Conservation (phyloP, 2,329 filamentous ascomycete species). For the Pyricularia sp. region DNA sequence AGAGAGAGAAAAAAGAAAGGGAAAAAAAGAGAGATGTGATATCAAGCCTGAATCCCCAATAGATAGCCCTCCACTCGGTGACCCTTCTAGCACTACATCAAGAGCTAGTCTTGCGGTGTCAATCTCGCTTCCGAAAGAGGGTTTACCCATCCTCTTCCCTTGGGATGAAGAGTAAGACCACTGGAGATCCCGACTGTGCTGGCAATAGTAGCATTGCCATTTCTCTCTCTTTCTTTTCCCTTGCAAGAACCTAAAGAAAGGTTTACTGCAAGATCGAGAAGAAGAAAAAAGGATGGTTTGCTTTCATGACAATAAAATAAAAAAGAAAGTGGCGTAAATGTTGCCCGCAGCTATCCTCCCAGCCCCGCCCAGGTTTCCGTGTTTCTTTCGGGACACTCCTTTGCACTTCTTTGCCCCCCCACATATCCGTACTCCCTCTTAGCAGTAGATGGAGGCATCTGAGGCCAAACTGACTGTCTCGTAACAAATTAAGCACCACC, state of each 20-base stretch:
- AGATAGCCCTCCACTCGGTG: background rate
- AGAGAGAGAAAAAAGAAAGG: background rate
- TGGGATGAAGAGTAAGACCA: background rate
- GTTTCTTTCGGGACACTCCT: background rate
- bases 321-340: background rate
- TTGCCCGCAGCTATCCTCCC: background rate
- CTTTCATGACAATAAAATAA: background rate
- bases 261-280: background rate
- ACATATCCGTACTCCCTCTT: background rate
- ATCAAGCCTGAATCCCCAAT: background rate
- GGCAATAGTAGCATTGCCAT: background rate
- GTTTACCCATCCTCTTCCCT: background rate
- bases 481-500: slow-evolving; percentile 35
- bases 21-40: background rate
- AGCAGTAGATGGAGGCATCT: background rate
- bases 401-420: background rate
- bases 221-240: background rate
- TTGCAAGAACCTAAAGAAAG: background rate
- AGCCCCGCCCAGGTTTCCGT: background rate
- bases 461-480: background rate
- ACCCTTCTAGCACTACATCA: background rate
- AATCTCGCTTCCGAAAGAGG: background rate
- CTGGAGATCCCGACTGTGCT: background rate
- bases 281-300: background rate
- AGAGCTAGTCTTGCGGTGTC: background rate